Percentiles rank a stretch among this genome's conserved stretches.
phyloP scores from a whole-genome alignment of 257 asterid genomes.

The Capsicum pubescens region DNA sequence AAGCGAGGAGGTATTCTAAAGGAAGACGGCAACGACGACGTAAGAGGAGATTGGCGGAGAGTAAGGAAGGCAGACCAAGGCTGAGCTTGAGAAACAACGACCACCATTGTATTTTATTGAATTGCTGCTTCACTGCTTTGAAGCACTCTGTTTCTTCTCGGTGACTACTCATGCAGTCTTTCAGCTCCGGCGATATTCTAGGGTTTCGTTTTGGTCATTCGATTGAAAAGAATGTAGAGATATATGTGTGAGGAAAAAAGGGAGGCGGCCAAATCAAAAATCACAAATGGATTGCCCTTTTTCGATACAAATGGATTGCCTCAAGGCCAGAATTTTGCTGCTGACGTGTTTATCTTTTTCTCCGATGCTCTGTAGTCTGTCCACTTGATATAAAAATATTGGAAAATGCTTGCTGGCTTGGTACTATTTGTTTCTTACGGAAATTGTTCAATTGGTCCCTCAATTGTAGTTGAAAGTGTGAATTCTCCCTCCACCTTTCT shows the following conservation, averaged over 20 bases:
- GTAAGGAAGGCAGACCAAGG: constrained; percentile 35
- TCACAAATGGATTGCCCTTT: not conserved
- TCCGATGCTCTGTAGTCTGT: not conserved
- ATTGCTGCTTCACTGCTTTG: constrained; percentile 43
- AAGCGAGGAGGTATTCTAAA: constrained; percentile 47
- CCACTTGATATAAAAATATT: not conserved
- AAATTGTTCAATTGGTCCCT: too few species aligned
- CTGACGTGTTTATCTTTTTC: constrained; percentile 40
- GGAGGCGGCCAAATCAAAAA: constrained; percentile 35
- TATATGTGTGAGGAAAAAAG: not conserved
- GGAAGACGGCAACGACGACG: constrained; percentile 44
- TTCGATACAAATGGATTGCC: constrained; percentile 32
- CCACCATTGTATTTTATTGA: constrained; percentile 36
- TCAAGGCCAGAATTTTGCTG: constrained; percentile 6
- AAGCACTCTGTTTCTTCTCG: constrained; percentile 41
- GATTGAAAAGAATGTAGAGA: not conserved
- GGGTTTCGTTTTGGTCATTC: constrained; percentile 28
- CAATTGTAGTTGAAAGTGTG: too few species aligned
- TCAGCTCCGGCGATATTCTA: constrained; percentile 16
- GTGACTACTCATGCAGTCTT: constrained; percentile 61
- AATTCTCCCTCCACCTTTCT: too few species aligned
- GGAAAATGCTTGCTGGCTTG: too few species aligned
- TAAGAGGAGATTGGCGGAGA: constrained; percentile 40
- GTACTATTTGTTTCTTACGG: too few species aligned
- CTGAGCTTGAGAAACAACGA: constrained; percentile 49